Evolutionary conservation across 139 green algal genomes (phyloP), one percentile per base, ranked within the genome.

Genomic region (Edaphochlamys debaryana): DNA sequence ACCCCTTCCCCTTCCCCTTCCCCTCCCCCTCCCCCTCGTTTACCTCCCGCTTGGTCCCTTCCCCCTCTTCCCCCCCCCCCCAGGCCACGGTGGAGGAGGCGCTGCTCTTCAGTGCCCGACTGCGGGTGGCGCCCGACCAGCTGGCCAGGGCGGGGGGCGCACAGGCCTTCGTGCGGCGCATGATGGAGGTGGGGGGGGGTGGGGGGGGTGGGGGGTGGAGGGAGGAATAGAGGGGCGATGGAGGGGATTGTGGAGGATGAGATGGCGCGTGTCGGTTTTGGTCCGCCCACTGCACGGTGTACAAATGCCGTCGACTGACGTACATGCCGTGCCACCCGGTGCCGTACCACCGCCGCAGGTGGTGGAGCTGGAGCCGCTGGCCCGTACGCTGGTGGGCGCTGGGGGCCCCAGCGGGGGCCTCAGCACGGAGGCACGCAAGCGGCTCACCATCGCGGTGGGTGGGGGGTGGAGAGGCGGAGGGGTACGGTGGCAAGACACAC

Each of bases 341-440:
- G 48, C 48, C 11, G 11, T 15, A 54, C 17, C 52, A 22, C 17
- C 52, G 4, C 17, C 52, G 23, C 22, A 63, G 56, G 88, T 96
- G 70, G 91, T 98, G 80, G 95, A 98, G 84, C 86, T 98, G 48
- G 58, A 48, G 9, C 41, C 72, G 4, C 81, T 92, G 36, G 45
- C 72, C 1, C 68, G 85, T 38, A 66, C 68, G 5, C n/a, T 93
- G 32, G 89, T 94, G 45, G 89, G 91, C 17, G 25, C 38, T 45
- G 60, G 63, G 20, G 81, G 82, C n/a, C 25, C 40, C 37, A 67
- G 45, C 48, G 64, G 69, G 30, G 94, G 93, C 4, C 92, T 97
- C 38, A 90, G 73, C n/a, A 87, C 93, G 36, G 96, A 98, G 93
- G 93, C 97, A 88, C 90, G 96, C 77, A 98, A 98, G 91, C 87